Percentiles rank a stretch among this genome's conserved stretches.
Conservation (phyloP, 108 stramenopile species). For the Mediolabrus comicus region DNA sequence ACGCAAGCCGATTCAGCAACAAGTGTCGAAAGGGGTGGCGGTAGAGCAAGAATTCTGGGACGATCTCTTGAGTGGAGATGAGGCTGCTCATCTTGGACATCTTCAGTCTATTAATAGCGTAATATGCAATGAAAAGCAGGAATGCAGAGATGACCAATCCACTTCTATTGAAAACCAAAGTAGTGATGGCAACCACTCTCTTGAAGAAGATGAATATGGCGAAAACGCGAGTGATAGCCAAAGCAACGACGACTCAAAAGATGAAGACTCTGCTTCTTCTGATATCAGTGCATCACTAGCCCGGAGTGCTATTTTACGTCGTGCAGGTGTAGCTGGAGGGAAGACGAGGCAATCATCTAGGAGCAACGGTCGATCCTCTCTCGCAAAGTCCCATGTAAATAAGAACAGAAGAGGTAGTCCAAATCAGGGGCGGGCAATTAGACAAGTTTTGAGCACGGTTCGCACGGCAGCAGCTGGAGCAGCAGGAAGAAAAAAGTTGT, state of each 20-base stretch:
- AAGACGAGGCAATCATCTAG: conserved; percentile 5
- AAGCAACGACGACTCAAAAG: conserved; percentile 2
- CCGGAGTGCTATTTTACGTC: conserved; percentile 18
- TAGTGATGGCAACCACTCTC: neutral
- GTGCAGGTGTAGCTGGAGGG: conserved; percentile 16
- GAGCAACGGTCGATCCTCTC: conserved; percentile 20
- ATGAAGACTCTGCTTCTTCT: neutral
- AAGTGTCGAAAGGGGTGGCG: conserved; percentile 9
- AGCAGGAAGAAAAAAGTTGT: neutral
- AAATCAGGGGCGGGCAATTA: conserved; percentile 7
- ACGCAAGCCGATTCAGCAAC: neutral
- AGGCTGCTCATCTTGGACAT: neutral
- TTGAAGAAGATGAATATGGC: neutral
- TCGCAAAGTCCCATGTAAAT: conserved; percentile 7
- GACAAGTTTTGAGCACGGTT: conserved; percentile 36
- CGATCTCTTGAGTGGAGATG: neutral
- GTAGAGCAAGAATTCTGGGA: conserved; percentile 5
- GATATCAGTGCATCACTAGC: conserved; percentile 11
- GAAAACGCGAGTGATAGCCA: neutral
- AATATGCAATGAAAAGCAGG: neutral
- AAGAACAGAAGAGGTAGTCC: conserved; percentile 7
- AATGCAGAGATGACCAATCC: neutral
- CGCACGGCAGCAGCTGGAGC: conserved; percentile 32
- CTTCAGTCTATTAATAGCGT: neutral
- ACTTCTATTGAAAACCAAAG: conserved; percentile 4